Percentiles rank a stretch among this genome's conserved stretches.
Evolutionary conservation across 2,329 filamentous ascomycete species (phyloP).

Genomic region (Fusarium caatingaense): DNA sequence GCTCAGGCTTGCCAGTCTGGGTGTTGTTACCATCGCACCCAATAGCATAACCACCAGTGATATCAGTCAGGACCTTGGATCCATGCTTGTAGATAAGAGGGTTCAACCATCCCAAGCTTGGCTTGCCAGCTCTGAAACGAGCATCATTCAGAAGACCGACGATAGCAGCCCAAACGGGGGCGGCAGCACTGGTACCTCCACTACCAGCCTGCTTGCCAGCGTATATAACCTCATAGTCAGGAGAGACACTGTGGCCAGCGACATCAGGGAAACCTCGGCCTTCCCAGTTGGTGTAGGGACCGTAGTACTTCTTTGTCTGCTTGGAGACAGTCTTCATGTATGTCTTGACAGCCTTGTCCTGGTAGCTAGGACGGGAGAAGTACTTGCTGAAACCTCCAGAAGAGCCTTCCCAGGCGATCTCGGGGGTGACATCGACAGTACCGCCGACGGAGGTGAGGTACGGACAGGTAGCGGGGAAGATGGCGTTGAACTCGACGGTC

Average conservation of each 20-base stretch:
- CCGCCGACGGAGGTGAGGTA: constrained; percentile 64
- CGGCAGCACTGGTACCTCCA: constrained; percentile 57
- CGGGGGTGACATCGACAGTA: constrained; percentile 60
- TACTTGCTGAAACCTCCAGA: constrained; percentile 63
- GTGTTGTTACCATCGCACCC: constrained; percentile 48
- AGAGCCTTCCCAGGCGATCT: constrained; percentile 57
- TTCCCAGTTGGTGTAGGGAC: constrained; percentile 48
- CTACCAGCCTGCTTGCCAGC: constrained; percentile 43
- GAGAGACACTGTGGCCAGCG: constrained; percentile 58
- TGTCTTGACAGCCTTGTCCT: constrained; percentile 53
- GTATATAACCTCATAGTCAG: constrained; percentile 59
- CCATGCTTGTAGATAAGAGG: constrained; percentile 54
- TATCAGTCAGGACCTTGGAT: constrained; percentile 33
- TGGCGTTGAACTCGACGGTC: constrained; percentile 51
- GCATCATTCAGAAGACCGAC: constrained; percentile 62
- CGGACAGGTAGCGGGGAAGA: constrained; percentile 56
- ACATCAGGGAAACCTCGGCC: constrained; percentile 61
- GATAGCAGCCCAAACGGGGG: constrained; percentile 61
- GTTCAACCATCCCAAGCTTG: constrained; percentile 62
- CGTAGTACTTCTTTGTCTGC: constrained; percentile 52
- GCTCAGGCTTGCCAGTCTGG: constrained; percentile 19
- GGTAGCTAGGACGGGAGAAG: constrained; percentile 61
- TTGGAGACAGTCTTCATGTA: constrained; percentile 53
- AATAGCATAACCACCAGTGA: constrained; percentile 49
- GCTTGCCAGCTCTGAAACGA: constrained; percentile 56